A percentile compares a stretch with the other conserved stretches of the same genome.
These are phyloP conservation scores for Diutina sp. DNA, from an alignment of 1,139 yeast genomes.

Conservation along the genomic window DNA sequence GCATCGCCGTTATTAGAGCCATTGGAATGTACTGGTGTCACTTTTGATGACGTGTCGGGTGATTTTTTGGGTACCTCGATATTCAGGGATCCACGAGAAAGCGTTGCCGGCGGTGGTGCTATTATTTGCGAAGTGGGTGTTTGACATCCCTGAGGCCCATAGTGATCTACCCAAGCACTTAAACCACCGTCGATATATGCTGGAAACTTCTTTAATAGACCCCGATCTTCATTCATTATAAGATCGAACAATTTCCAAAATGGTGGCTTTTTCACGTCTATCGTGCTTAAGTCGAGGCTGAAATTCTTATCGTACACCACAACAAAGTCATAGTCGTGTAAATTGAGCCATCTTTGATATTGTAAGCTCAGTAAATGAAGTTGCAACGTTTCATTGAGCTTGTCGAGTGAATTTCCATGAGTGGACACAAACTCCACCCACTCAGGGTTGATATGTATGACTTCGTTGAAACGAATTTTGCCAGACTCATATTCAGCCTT, in stretches of 20 bases:
- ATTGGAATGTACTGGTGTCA: conserved; percentile 3
- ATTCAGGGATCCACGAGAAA: neutral
- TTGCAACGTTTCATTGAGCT: conserved; percentile 45
- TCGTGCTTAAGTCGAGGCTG: neutral
- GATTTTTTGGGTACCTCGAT: neutral
- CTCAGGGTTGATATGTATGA: conserved; percentile 65
- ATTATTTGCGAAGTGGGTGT: neutral
- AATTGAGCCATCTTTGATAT: conserved; percentile 31
- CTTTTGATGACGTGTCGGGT: neutral
- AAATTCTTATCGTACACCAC: conserved; percentile 31
- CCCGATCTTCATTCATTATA: neutral
- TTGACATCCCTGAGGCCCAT: neutral
- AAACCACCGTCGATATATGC: neutral
- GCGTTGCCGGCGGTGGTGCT: neutral
- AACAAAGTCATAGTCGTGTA: conserved; percentile 46
- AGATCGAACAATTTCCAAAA: neutral
- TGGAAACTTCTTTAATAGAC: neutral
- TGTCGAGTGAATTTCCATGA: conserved; percentile 32
- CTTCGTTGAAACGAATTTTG: conserved; percentile 43
- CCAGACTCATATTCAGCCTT: conserved; percentile 42
- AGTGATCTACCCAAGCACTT: neutral
- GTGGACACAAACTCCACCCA: conserved; percentile 11
- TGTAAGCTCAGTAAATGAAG: conserved; percentile 43
- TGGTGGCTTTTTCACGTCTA: neutral
- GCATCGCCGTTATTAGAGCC: neutral